Base-by-base conservation (phyloP, 1,139 yeast species). In the Pichia norvegensis region DNA sequence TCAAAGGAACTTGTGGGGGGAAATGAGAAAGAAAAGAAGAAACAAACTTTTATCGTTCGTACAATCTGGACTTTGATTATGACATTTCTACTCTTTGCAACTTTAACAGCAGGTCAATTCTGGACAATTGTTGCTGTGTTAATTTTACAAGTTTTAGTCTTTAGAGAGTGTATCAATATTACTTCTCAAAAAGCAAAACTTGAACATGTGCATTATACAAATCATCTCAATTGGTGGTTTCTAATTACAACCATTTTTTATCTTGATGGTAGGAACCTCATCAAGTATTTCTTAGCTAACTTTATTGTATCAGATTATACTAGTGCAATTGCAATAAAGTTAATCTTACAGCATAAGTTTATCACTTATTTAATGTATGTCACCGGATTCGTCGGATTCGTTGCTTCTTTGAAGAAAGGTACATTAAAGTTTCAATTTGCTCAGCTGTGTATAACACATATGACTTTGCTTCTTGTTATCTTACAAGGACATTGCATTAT, bases 1-100 rank as follows among this genome's bases (percentile, higher is more conserved):
- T 3, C 20, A 6, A 33, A 33, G 20, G 36, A 35, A 14, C 19
- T 5, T 6, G 39, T 23, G 6, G 57, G 55, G 7, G 53, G 55
- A 38, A 65, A 64, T 50, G 81, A 75, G 53, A 62, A 60, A 45
- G 83, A 79, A 55, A 80, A 79, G 67, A 86, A 85, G 67, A 81
- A 80, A 56, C 92, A 81, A 65, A 85, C 88, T 41, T 88, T 92
- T 60, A 64, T 87, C 45, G 86, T 90, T 35, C 78, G 99, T 56
- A 84, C 97, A n/a, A 72, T 85, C 44, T 92, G 97, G 97, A 85
- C 97, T 0, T 65, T 92, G 58, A 88, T 92, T 27, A 90, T 92
- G 97, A 83, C 92, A 53, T 67, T 71, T 20, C 80, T 79, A 10
- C 85, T 92, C 65, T 76, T 88, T 54, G 66, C 74, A 25, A 72